A percentile compares a stretch with the other conserved stretches of the same genome.
Evolutionary conservation across 202 grass and related monocot genomes (phyloP).

Genomic region (Dendrocalamus latiflorus): DNA sequence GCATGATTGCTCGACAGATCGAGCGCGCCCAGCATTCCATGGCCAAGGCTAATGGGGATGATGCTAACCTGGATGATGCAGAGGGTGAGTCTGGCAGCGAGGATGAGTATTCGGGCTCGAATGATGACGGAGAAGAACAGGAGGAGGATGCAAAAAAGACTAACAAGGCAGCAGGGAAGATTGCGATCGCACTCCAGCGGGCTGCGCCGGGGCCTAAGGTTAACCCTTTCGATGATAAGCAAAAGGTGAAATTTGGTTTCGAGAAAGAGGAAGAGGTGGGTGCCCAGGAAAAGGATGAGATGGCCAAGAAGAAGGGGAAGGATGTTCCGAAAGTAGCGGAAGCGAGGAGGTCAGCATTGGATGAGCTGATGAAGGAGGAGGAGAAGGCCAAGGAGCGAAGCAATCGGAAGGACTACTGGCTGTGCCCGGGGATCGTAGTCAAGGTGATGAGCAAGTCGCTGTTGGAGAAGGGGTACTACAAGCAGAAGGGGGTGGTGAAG

Average conservation of each 20-base stretch:
- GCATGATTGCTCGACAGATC: slow-evolving; percentile 63
- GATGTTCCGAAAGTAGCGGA: slow-evolving; percentile 18
- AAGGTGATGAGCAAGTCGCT: slow-evolving; percentile 90
- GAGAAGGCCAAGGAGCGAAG: slow-evolving; percentile 81
- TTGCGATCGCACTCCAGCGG: slow-evolving; percentile 60
- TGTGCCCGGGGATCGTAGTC: slow-evolving; percentile 68
- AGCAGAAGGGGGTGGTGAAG: too few species aligned
- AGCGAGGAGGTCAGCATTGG: slow-evolving; percentile 51
- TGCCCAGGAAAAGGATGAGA: slow-evolving; percentile 1
- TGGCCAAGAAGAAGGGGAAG: slow-evolving; percentile 41
- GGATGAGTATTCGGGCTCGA: slow-evolving; percentile 26
- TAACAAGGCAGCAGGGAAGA: slow-evolving; percentile 33
- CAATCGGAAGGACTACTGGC: slow-evolving; percentile 92
- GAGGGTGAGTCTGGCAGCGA: not conserved
- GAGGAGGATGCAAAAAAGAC: slow-evolving; percentile 6
- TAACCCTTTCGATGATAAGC: slow-evolving; percentile 46
- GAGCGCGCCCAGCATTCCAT: slow-evolving; percentile 50
- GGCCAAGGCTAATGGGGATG: not conserved
- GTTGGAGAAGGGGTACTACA: slow-evolving; percentile 80
- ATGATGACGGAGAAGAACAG: not conserved
- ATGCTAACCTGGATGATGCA: not conserved
- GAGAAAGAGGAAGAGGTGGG: slow-evolving; percentile 37
- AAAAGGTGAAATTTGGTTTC: slow-evolving; percentile 55
- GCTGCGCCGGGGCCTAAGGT: slow-evolving; percentile 8
- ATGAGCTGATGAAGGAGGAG: slow-evolving; percentile 87